These are phyloP conservation scores for Coemansia sp. DNA, from an alignment of 192 early-diverging fungal species.

Conservation along the genomic window DNA sequence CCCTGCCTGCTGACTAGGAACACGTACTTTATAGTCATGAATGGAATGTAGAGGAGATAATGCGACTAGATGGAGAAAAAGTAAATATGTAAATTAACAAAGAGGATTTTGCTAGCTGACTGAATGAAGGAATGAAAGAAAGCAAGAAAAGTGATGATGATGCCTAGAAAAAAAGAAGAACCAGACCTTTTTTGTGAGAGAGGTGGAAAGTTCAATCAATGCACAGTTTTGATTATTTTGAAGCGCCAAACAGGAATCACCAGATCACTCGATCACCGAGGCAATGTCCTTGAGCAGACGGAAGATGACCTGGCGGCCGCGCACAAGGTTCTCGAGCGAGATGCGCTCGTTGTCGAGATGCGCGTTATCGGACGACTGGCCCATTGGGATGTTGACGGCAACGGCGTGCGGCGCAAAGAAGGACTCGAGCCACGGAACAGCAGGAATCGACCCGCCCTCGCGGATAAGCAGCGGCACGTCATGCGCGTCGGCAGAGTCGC, in stretches of 20 bases:
- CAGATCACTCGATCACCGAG: conserved; percentile 11
- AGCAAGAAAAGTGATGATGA: background rate
- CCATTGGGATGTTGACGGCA: conserved; percentile 77
- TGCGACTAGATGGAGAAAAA: background rate
- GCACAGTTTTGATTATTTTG: no score
- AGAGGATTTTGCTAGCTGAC: background rate
- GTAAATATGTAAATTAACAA: background rate
- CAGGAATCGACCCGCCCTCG: conserved; percentile 78
- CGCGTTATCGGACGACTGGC: conserved; percentile 78
- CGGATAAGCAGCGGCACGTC: conserved; percentile 69
- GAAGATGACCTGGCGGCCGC: conserved; percentile 67
- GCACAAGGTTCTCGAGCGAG: conserved; percentile 65
- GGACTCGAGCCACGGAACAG: conserved; percentile 72
- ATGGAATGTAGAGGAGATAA: background rate
- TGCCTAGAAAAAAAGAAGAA: background rate
- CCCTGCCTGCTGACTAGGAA: conserved; percentile 81
- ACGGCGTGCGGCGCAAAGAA: conserved; percentile 60
- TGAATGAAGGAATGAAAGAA: background rate
- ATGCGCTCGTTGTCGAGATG: conserved; percentile 80
- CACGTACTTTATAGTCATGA: conserved; percentile 64
- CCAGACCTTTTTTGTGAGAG: background rate
- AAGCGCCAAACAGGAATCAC: background rate
- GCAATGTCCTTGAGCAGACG: conserved; percentile 46
- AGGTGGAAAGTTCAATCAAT: no score
- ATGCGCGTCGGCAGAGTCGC: background rate